phyloP scores from a whole-genome alignment of 106 monocot species.

The Phalaenopsis equestris region DNA sequence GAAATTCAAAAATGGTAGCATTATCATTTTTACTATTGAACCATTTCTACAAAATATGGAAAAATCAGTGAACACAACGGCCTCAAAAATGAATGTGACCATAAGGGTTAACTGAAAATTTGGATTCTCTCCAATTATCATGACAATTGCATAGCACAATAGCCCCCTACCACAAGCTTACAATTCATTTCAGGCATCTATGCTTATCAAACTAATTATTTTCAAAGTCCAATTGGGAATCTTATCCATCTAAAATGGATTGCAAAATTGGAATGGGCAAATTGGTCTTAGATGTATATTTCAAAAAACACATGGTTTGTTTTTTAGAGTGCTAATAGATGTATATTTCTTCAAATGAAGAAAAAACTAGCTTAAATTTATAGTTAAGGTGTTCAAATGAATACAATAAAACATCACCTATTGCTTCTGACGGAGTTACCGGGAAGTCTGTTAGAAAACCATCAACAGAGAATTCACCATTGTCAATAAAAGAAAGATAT shows the following conservation, averaged over 20 bases:
- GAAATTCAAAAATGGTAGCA: background rate
- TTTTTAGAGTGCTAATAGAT: too few relatives aligned
- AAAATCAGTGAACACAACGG: background rate
- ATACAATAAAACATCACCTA: conserved; percentile 46
- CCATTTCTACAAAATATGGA: background rate
- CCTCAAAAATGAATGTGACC: background rate
- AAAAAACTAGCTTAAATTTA: background rate
- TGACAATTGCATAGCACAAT: background rate
- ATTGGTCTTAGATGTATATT: background rate
- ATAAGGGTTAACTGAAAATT: background rate
- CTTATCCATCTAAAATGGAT: background rate
- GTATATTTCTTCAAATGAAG: background rate
- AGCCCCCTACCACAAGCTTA: background rate
- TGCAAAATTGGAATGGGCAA: background rate
- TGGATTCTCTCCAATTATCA: background rate
- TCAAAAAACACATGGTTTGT: too few relatives aligned
- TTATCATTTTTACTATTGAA: background rate
- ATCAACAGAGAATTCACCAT: conserved; percentile 80
- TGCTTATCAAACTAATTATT: background rate
- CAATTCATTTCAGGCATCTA: background rate
- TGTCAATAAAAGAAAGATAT: conserved; percentile 49
- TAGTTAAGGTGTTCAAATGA: background rate
- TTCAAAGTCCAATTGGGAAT: background rate
- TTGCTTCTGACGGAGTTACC: conserved; percentile 64
- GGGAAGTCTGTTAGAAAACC: conserved; percentile 76